Evolutionary conservation across 225 moss, liverwort and hornwort genomes (phyloP).

Genomic region (Ulota crispa): DNA sequence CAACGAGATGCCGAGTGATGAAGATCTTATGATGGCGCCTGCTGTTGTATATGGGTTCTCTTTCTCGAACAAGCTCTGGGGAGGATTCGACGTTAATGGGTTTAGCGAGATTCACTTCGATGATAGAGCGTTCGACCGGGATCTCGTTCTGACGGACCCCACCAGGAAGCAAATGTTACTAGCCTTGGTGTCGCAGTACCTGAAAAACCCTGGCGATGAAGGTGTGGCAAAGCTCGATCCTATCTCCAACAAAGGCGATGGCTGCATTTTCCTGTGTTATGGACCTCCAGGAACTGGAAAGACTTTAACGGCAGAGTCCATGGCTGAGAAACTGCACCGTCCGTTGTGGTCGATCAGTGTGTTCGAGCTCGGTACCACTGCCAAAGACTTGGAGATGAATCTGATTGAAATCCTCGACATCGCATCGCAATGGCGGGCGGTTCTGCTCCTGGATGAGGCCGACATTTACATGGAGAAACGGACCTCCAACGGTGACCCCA

Average conservation of each 20-base stretch:
- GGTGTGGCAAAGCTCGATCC: slow-evolving; percentile 36
- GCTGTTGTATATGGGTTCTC: slow-evolving; percentile 75
- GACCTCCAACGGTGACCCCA: slow-evolving; percentile 33
- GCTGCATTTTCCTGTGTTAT: slow-evolving; percentile 64
- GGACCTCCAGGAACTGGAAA: slow-evolving; percentile 65
- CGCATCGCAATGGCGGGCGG: slow-evolving; percentile 65
- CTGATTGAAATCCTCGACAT: slow-evolving; percentile 60
- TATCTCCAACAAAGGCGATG: slow-evolving; percentile 64
- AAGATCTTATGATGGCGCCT: slow-evolving; percentile 56
- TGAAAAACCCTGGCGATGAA: background rate
- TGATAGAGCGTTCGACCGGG: slow-evolving; percentile 45
- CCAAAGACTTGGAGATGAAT: slow-evolving; percentile 35
- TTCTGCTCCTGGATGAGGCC: slow-evolving; percentile 71
- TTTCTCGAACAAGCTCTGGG: slow-evolving; percentile 70
- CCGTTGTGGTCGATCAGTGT: slow-evolving; percentile 70
- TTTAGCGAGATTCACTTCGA: slow-evolving; percentile 58
- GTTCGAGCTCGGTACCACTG: slow-evolving; percentile 48
- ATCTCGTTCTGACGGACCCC: slow-evolving; percentile 51
- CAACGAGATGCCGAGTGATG: slow-evolving; percentile 32
- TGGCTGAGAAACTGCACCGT: slow-evolving; percentile 63
- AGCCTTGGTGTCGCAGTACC: slow-evolving; percentile 52
- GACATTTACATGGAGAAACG: slow-evolving; percentile 74
- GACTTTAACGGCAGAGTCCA: slow-evolving; percentile 70
- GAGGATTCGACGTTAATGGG: slow-evolving; percentile 54
- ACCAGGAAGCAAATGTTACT: slow-evolving; percentile 43